These are phyloP conservation scores for Lunasporangiospora selenospora DNA, from an alignment of 192 early-diverging fungal species.

Conservation along the genomic window DNA sequence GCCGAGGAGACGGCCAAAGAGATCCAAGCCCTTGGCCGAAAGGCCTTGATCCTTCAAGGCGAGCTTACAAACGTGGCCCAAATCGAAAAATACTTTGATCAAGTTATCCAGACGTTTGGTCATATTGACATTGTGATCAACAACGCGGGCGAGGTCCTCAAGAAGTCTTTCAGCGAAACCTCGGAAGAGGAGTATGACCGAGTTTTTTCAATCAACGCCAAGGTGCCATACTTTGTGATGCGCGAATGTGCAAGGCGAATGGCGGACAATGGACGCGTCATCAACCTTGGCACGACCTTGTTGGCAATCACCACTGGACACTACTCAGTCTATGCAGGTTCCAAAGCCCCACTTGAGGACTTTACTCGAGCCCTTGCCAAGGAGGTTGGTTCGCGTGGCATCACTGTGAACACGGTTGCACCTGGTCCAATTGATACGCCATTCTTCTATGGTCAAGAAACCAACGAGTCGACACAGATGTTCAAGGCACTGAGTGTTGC, in stretches of 20 bases:
- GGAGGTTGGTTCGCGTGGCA: slow-evolving; percentile 39
- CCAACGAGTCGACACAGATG: slow-evolving; percentile 24
- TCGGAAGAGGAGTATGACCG: slow-evolving; percentile 47
- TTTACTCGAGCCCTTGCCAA: slow-evolving; percentile 44
- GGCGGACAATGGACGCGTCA: slow-evolving; percentile 46
- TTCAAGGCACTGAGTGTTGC: slow-evolving; percentile 20
- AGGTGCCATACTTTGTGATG: slow-evolving; percentile 51
- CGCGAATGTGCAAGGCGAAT: slow-evolving; percentile 41
- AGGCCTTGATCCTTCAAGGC: slow-evolving; percentile 35
- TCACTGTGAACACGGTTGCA: slow-evolving; percentile 49
- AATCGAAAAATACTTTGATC: slow-evolving; percentile 34
- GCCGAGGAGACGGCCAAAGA: slow-evolving; percentile 26
- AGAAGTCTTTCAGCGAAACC: slow-evolving; percentile 35
- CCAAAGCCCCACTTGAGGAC: slow-evolving; percentile 45
- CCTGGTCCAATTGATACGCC: slow-evolving; percentile 49
- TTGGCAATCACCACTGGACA: slow-evolving; percentile 28
- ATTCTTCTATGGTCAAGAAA: slow-evolving; percentile 49
- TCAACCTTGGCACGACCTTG: slow-evolving; percentile 48
- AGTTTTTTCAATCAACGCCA: slow-evolving; percentile 43
- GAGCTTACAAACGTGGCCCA: slow-evolving; percentile 30
- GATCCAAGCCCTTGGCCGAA: slow-evolving; percentile 38
- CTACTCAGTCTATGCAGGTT: slow-evolving; percentile 45
- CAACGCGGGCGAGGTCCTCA: slow-evolving; percentile 44
- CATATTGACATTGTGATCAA: slow-evolving; percentile 52
- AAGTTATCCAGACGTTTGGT: slow-evolving; percentile 28